A percentile compares a stretch with the other conserved stretches of the same genome.
Evolutionary conservation across 2,329 filamentous ascomycete species (phyloP).

Genomic region (Eutypa lata): DNA sequence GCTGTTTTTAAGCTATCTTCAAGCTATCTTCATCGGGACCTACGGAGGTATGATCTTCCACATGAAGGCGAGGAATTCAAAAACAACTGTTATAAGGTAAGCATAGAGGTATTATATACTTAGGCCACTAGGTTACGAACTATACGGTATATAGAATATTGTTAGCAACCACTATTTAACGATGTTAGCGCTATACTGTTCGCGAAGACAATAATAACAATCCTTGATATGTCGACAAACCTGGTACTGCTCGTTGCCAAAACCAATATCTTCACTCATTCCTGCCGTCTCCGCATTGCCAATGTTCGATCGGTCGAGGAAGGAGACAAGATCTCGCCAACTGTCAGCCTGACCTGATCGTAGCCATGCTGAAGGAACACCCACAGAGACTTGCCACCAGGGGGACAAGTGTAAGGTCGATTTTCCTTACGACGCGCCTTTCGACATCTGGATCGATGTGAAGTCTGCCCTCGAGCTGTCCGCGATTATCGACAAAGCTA

Average conservation of each 20-base stretch:
- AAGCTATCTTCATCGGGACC: constrained; percentile 15
- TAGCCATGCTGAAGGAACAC: neutral
- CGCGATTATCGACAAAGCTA: neutral
- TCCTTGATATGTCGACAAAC: constrained; percentile 14
- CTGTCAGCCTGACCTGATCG: neutral
- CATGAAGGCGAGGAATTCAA: constrained; percentile 40
- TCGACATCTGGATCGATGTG: constrained; percentile 28
- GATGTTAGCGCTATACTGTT: neutral
- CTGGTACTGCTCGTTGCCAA: constrained; percentile 36
- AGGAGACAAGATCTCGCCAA: constrained; percentile 30
- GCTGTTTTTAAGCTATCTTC: neutral
- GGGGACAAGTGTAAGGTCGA: constrained; percentile 29
- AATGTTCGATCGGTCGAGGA: constrained; percentile 38
- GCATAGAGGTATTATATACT: neutral
- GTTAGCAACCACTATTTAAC: constrained; percentile 37
- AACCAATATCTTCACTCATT: constrained; percentile 33
- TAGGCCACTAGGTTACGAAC: constrained; percentile 16
- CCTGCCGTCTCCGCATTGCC: constrained; percentile 36
- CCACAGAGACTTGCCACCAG: constrained; percentile 30
- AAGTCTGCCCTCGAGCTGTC: neutral
- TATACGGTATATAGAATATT: constrained; percentile 44
- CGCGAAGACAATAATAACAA: neutral
- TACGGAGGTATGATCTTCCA: constrained; percentile 40
- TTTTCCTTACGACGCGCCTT: constrained; percentile 31
- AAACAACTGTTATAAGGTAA: constrained; percentile 27